A percentile compares a stretch with the other conserved stretches of the same genome.
Conservation (phyloP, 192 early-diverging fungal species). For the Coemansia asiatica region DNA sequence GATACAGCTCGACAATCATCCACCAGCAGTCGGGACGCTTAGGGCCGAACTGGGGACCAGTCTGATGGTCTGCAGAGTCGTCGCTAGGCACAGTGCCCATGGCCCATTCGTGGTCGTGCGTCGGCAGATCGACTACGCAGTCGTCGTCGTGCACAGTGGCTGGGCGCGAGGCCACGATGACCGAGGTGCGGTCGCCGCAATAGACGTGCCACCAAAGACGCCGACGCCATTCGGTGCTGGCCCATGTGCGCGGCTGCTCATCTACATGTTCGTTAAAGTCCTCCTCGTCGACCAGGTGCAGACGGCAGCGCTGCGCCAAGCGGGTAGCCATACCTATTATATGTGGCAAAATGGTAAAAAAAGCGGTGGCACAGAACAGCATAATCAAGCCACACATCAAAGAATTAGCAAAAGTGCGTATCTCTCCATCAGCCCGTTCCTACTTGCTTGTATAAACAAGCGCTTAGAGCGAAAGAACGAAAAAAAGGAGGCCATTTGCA, state of each 20-base stretch:
- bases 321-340: slow-evolving; percentile 47
- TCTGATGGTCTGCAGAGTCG: background rate
- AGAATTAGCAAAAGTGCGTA: no score
- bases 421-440: no score
- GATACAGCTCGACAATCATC: slow-evolving; percentile 49
- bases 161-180: slow-evolving; percentile 52
- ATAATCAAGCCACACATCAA: slow-evolving; percentile 7
- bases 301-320: slow-evolving; percentile 47
- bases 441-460: no score
- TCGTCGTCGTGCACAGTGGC: slow-evolving; percentile 54
- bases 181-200: slow-evolving; percentile 48
- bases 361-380: background rate
- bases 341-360: background rate
- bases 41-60: slow-evolving; percentile 6
- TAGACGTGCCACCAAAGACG: slow-evolving; percentile 55
- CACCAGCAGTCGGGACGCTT: slow-evolving; percentile 43
- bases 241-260: slow-evolving; percentile 31
- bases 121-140: slow-evolving; percentile 47
- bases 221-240: slow-evolving; percentile 48
- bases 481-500: no score
- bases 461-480: no score
- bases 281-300: slow-evolving; percentile 53
- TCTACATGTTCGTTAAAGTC: slow-evolving; percentile 54
- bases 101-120: slow-evolving; percentile 53
- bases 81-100: slow-evolving; percentile 26